These are phyloP conservation scores for Pythium dissimile DNA, from an alignment of 352 stramenopile genomes.

Conservation along the genomic window DNA sequence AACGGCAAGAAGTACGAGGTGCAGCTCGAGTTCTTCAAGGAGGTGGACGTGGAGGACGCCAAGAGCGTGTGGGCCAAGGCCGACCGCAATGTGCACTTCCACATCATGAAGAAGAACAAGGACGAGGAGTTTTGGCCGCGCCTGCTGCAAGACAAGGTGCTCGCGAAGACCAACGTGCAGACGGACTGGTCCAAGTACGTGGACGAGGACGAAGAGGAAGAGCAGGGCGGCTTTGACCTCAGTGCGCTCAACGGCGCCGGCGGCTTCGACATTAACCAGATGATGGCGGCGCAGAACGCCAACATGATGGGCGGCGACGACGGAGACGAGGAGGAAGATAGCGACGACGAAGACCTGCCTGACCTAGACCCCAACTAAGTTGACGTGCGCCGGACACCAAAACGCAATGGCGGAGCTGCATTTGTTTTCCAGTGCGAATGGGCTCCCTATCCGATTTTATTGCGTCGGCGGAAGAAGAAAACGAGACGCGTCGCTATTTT, in stretches of 20 bases:
- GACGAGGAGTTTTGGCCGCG: constrained; percentile 95
- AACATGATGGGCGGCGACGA: constrained; percentile 73
- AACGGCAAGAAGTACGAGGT: constrained; percentile 93
- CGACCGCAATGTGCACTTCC: constrained; percentile 94
- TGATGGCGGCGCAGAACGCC: constrained; percentile 89
- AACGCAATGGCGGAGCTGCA: background rate
- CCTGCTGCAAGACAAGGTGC: constrained; percentile 93
- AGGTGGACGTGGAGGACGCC: constrained; percentile 86
- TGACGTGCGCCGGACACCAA: background rate
- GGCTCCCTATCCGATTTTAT: no score
- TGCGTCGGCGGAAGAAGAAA: background rate
- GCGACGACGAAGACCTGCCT: constrained; percentile 82
- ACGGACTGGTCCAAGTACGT: constrained; percentile 97
- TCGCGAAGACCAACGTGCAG: constrained; percentile 97
- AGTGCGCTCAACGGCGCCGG: constrained; percentile 79
- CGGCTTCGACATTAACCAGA: constrained; percentile 95
- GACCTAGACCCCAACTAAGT: constrained; percentile 69
- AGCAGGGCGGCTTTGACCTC: constrained; percentile 83
- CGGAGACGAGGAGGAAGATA: constrained; percentile 69
- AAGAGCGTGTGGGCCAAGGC: constrained; percentile 95
- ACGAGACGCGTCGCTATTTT: background rate
- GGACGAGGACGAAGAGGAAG: constrained; percentile 95
- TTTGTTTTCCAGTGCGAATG: background rate
- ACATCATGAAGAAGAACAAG: constrained; percentile 95
- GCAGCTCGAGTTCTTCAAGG: constrained; percentile 94